Percentiles rank a stretch among this genome's conserved stretches.
phyloP scores from a whole-genome alignment of 2,329 filamentous ascomycete species.

The Verticillium longisporum region DNA sequence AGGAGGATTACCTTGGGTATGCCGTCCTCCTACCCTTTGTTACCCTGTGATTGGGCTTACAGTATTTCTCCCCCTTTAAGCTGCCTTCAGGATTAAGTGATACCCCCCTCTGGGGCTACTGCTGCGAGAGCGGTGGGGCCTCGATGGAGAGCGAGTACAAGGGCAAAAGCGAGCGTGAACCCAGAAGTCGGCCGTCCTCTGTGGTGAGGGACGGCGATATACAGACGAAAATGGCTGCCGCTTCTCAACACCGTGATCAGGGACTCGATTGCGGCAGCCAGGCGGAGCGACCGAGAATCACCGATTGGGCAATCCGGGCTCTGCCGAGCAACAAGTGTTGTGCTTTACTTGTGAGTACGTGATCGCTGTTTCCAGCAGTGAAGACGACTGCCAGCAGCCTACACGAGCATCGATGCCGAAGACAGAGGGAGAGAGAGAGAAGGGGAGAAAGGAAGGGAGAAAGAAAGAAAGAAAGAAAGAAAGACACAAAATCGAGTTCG shows the following conservation, averaged over 20 bases:
- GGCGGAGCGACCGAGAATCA: neutral
- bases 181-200: neutral
- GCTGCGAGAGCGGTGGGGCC: slow-evolving; percentile 41
- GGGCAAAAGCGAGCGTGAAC: neutral
- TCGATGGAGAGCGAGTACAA: neutral
- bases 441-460: too few relatives aligned
- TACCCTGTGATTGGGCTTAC: slow-evolving; percentile 4
- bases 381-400: neutral
- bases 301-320: neutral
- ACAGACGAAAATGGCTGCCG: neutral
- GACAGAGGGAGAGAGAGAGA: neutral
- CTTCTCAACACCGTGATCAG: neutral
- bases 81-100: slow-evolving; percentile 12
- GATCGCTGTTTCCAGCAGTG: neutral
- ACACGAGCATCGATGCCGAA: neutral
- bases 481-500: neutral
- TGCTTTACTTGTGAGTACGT: neutral
- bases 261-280: neutral
- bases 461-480: too few relatives aligned
- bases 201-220: neutral
- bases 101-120: slow-evolving; percentile 31
- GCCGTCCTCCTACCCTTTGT: neutral
- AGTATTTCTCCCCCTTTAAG: slow-evolving; percentile 3
- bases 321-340: neutral
- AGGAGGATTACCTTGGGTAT: slow-evolving; percentile 70